These are phyloP conservation scores for Neonectria hederae DNA, from an alignment of 2,329 filamentous ascomycete species.

Conservation along the genomic window DNA sequence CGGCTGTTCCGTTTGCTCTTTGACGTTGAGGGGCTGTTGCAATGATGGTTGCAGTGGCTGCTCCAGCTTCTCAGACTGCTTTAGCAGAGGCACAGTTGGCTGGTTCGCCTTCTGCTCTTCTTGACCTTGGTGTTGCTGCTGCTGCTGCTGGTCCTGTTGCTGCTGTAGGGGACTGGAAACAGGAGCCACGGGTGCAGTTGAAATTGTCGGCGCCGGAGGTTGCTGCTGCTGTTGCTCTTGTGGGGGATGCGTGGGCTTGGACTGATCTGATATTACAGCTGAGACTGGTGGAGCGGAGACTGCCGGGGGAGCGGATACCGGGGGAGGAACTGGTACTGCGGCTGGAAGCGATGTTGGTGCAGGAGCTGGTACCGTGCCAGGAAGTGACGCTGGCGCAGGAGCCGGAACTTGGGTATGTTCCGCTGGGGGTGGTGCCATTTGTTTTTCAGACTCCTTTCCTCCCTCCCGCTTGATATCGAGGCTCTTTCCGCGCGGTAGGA, in stretches of 20 bases:
- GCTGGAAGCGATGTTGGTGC: constrained; percentile 5
- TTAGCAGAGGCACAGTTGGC: constrained; percentile 3
- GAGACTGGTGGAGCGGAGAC: not conserved
- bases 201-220: not conserved
- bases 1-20: constrained; percentile 7
- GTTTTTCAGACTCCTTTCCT: constrained; percentile 33
- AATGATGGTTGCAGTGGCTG: constrained; percentile 12
- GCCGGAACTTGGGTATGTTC: constrained; percentile 24
- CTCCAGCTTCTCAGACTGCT: constrained; percentile 5
- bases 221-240: constrained; percentile 12
- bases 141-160: constrained; percentile 7
- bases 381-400: constrained; percentile 22
- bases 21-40: constrained; percentile 12
- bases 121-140: constrained; percentile 12
- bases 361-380: constrained; percentile 14
- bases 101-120: constrained; percentile 19
- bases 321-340: constrained; percentile 13
- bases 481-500: constrained; percentile 57
- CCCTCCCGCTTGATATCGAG: constrained; percentile 57
- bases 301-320: not conserved
- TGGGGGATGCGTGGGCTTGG: constrained; percentile 7
- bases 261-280: not conserved
- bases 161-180: constrained; percentile 1
- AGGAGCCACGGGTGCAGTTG: not conserved
- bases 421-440: constrained; percentile 1